Conservation (phyloP, 2,329 filamentous ascomycete genomes). For the Aspergillus piperis region DNA sequence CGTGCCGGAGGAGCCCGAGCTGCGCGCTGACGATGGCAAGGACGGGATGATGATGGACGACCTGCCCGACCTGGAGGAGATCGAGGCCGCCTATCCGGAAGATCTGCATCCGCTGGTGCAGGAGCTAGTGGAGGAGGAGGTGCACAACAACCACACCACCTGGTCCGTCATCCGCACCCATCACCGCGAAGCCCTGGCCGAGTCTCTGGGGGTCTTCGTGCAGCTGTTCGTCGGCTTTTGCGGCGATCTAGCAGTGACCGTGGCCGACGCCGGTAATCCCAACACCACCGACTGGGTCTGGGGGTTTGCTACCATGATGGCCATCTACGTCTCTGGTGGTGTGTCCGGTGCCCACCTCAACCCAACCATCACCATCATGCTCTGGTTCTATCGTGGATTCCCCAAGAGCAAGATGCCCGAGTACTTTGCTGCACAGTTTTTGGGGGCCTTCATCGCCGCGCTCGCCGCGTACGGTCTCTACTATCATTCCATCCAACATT, state of each 20-base stretch:
- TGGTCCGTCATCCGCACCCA: constrained; percentile 54
- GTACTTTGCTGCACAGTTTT: constrained; percentile 55
- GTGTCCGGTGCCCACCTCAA: constrained; percentile 52
- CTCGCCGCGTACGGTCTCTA: constrained; percentile 51
- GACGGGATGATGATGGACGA: constrained; percentile 4
- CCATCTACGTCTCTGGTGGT: constrained; percentile 51
- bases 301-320: constrained; percentile 58
- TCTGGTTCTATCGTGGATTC: constrained; percentile 55
- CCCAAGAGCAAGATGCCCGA: constrained; percentile 53
- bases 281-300: constrained; percentile 51
- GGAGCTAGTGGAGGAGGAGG: constrained; percentile 48
- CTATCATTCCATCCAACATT: constrained; percentile 35
- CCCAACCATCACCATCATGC: constrained; percentile 47
- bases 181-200: constrained; percentile 56
- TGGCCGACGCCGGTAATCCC: constrained; percentile 43
- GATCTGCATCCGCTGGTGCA: constrained; percentile 49
- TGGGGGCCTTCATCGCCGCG: constrained; percentile 55
- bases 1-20: constrained; percentile 21
- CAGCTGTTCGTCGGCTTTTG: constrained; percentile 52
- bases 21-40: constrained; percentile 11
- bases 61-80: constrained; percentile 22
- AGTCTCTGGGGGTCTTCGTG: constrained; percentile 51
- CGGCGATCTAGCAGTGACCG: constrained; percentile 50
- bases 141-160: constrained; percentile 52
- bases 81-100: constrained; percentile 41